Evolutionary conservation across 2,329 filamentous ascomycete species (phyloP).

Genomic region (Ophiostoma australiae): DNA sequence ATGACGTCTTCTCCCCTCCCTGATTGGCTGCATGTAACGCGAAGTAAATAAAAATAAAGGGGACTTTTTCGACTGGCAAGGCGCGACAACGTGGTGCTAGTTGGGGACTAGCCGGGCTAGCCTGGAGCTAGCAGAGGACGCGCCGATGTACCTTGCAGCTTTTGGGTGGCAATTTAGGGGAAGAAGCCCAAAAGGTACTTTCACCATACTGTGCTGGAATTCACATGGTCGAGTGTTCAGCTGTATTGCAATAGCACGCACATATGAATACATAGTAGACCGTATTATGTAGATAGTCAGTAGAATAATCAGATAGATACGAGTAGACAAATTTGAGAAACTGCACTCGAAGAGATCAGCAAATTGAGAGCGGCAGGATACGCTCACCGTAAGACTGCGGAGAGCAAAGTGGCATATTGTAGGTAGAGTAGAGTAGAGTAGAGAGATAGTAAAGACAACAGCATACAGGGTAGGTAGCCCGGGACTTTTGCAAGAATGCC

Average conservation of each 20-base stretch:
- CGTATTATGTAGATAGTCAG: no score
- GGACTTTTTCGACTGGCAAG: neutral
- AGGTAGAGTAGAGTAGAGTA: neutral
- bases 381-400: neutral
- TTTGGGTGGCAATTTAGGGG: neutral
- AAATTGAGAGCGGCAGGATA: neutral
- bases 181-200: neutral
- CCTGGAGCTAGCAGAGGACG: neutral
- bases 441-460: neutral
- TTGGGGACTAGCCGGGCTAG: neutral
- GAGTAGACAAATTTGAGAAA: neutral
- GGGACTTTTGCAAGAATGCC: neutral
- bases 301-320: no score
- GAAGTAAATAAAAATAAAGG: constrained; percentile 24
- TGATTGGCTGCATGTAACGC: constrained; percentile 20
- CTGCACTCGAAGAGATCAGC: neutral
- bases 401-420: neutral
- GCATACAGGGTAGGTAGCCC: neutral
- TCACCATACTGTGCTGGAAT: no score
- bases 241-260: no score
- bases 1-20: neutral
- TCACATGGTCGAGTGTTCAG: no score
- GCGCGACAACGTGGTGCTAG: constrained; percentile 21
- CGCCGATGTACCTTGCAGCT: neutral
- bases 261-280: no score